Percentiles rank a stretch among this genome's conserved stretches.
Evolutionary conservation across 2,329 filamentous ascomycete species (phyloP).

Genomic region (Xylariaceae sp.): DNA sequence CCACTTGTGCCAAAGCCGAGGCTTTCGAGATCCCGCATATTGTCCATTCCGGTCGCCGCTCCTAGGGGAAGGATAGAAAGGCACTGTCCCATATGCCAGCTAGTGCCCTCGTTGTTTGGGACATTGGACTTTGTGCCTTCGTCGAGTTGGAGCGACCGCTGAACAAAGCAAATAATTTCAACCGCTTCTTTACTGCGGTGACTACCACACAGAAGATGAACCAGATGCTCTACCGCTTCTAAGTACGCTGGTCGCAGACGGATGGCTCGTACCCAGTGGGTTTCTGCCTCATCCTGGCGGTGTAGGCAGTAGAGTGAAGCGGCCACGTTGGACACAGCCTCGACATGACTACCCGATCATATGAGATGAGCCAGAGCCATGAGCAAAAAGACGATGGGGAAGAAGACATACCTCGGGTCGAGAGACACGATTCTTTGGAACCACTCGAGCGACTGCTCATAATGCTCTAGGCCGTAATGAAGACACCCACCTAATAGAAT

Average conservation of each 20-base stretch:
- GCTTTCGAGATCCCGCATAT: conserved; percentile 14
- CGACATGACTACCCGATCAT: conserved; percentile 63
- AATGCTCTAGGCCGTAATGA: conserved; percentile 83
- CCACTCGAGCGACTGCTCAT: conserved; percentile 71
- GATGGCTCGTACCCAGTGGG: conserved; percentile 81
- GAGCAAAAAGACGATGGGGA: not conserved
- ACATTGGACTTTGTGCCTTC: conserved; percentile 30
- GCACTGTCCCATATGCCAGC: conserved; percentile 7
- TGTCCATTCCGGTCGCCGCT: conserved; percentile 7
- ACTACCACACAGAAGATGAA: conserved; percentile 78
- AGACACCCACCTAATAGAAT: conserved; percentile 89
- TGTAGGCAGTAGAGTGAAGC: conserved; percentile 83
- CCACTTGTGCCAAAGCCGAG: conserved; percentile 70
- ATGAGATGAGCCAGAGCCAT: conserved; percentile 3
- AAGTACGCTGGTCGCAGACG: conserved; percentile 82
- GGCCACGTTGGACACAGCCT: conserved; percentile 89
- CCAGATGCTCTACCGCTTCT: conserved; percentile 91
- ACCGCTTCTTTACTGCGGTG: conserved; percentile 82
- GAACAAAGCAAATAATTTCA: conserved; percentile 79
- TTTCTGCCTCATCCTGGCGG: conserved; percentile 77
- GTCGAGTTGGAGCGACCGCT: conserved; percentile 61
- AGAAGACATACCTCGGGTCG: conserved; percentile 52
- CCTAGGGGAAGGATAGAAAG: conserved; percentile 8
- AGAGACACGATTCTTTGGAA: conserved; percentile 61
- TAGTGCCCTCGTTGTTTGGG: conserved; percentile 3